phyloP scores from a whole-genome alignment of 2,329 filamentous ascomycete species.

The Ophiognomonia clavigignenti-juglandacearum region DNA sequence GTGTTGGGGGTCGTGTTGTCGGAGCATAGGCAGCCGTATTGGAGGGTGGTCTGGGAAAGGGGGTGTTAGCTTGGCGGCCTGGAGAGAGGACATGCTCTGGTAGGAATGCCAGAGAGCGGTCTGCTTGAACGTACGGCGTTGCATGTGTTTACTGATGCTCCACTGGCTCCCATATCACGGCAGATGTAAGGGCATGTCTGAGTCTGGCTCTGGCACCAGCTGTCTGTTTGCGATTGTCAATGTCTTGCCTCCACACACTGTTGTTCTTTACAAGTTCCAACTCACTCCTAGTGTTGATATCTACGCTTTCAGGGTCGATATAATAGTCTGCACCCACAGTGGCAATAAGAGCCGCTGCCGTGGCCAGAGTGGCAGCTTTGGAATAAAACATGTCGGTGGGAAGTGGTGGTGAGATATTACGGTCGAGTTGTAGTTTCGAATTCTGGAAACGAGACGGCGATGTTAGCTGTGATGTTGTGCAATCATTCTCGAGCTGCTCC shows the following conservation, averaged over 20 bases:
- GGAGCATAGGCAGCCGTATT: conserved; percentile 69
- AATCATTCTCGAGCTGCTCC: too few species aligned
- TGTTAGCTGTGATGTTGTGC: too few species aligned
- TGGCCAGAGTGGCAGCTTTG: conserved; percentile 47
- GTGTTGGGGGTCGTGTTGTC: conserved; percentile 64
- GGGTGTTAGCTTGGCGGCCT: background rate
- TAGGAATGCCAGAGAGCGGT: too few species aligned
- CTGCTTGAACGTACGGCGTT: conserved; percentile 53
- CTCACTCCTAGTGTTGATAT: conserved; percentile 47
- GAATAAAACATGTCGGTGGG: conserved; percentile 48
- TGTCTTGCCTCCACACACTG: background rate
- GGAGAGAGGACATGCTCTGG: too few species aligned
- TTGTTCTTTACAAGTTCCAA: conserved; percentile 5
- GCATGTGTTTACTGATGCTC: conserved; percentile 59
- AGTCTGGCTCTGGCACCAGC: conserved; percentile 62
- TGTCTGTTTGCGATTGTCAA: conserved; percentile 31
- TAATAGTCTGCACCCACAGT: conserved; percentile 51
- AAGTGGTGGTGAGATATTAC: background rate
- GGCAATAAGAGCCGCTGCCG: conserved; percentile 47
- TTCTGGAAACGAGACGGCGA: too few species aligned
- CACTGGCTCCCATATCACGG: conserved; percentile 50
- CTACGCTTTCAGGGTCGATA: conserved; percentile 60
- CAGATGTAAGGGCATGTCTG: conserved; percentile 69
- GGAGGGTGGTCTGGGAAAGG: conserved; percentile 46
- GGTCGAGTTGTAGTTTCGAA: background rate